Evolutionary conservation across 2,329 filamentous ascomycete species (phyloP).

Genomic region (Leptographium galeiforme): DNA sequence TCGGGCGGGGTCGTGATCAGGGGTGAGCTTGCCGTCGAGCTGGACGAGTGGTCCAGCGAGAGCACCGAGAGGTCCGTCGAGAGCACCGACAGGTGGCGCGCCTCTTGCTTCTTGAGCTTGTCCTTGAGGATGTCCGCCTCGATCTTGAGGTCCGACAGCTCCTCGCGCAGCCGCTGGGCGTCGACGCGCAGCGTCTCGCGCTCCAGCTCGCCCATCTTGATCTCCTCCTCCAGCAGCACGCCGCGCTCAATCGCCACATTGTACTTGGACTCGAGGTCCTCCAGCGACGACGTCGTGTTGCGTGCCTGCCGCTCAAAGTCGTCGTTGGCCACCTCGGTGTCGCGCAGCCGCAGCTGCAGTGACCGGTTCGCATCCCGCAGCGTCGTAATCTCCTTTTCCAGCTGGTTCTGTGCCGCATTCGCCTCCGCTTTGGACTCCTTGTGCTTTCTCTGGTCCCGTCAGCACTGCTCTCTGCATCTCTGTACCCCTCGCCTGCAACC

Average conservation of each 20-base stretch:
- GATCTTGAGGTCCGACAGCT: slow-evolving; percentile 84
- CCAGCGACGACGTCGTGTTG: slow-evolving; percentile 87
- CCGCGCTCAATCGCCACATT: slow-evolving; percentile 84
- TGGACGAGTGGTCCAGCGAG: slow-evolving; percentile 63
- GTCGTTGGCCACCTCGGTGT: slow-evolving; percentile 96
- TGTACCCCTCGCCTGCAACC: slow-evolving; percentile 15
- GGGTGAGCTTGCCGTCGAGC: slow-evolving; percentile 81
- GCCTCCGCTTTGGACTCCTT: slow-evolving; percentile 87
- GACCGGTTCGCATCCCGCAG: slow-evolving; percentile 75
- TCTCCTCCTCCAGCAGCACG: slow-evolving; percentile 91
- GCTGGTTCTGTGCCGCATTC: slow-evolving; percentile 64
- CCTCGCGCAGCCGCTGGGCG: slow-evolving; percentile 75
- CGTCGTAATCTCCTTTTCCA: slow-evolving; percentile 93
- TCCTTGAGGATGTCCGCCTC: slow-evolving; percentile 90
- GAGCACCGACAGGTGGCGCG: slow-evolving; percentile 43
- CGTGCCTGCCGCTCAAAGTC: slow-evolving; percentile 94
- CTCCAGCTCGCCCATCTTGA: slow-evolving; percentile 83
- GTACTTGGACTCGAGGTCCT: slow-evolving; percentile 95
- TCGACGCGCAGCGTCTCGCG: slow-evolving; percentile 82
- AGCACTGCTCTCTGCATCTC: slow-evolving; percentile 5
- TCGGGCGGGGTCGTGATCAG: slow-evolving; percentile 76
- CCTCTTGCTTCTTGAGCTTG: slow-evolving; percentile 66
- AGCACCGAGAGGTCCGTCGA: slow-evolving; percentile 49
- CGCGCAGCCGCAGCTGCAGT: slow-evolving; percentile 70
- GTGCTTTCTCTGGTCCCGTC: slow-evolving; percentile 62